These are phyloP conservation scores for Cutaneotrichosporon daszewskae DNA, from an alignment of 1,284 basidiomycete species.

Conservation along the genomic window DNA sequence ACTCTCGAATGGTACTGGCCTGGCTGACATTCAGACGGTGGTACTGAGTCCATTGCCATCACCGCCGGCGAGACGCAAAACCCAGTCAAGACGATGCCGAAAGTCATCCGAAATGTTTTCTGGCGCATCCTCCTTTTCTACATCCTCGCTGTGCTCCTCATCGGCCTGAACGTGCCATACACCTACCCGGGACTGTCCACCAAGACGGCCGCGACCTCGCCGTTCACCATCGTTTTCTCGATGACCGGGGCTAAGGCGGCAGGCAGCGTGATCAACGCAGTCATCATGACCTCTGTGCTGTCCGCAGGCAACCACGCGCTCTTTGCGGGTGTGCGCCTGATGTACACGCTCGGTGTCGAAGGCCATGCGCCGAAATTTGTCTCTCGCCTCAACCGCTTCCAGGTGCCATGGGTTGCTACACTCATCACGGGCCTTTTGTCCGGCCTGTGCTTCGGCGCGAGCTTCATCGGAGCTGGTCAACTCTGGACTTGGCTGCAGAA, in stretches of 20 bases:
- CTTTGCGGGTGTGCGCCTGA: constrained; percentile 53
- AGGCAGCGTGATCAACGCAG: constrained; percentile 63
- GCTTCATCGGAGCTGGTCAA: constrained; percentile 50
- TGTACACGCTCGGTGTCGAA: constrained; percentile 52
- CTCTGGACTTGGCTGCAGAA: constrained; percentile 16
- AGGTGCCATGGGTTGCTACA: constrained; percentile 64
- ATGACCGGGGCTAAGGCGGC: constrained; percentile 67
- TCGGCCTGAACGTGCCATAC: constrained; percentile 71
- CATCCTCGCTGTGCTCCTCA: constrained; percentile 56
- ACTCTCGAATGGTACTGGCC: no score
- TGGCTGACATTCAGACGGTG: constrained; percentile 3
- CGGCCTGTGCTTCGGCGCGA: constrained; percentile 55
- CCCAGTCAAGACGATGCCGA: constrained; percentile 68
- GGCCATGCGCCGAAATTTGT: constrained; percentile 55
- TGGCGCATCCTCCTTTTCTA: constrained; percentile 69
- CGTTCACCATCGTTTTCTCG: constrained; percentile 67
- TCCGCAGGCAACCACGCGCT: constrained; percentile 55
- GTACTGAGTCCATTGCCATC: constrained; percentile 46
- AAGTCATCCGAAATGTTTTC: constrained; percentile 69
- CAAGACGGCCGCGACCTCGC: constrained; percentile 63
- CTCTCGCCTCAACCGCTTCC: constrained; percentile 59
- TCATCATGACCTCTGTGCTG: constrained; percentile 53
- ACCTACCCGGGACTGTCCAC: constrained; percentile 57
- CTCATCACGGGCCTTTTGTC: constrained; percentile 37
- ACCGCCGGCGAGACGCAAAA: constrained; percentile 51